phyloP scores from a whole-genome alignment of 257 asterid species.

The Fraxinus americana region DNA sequence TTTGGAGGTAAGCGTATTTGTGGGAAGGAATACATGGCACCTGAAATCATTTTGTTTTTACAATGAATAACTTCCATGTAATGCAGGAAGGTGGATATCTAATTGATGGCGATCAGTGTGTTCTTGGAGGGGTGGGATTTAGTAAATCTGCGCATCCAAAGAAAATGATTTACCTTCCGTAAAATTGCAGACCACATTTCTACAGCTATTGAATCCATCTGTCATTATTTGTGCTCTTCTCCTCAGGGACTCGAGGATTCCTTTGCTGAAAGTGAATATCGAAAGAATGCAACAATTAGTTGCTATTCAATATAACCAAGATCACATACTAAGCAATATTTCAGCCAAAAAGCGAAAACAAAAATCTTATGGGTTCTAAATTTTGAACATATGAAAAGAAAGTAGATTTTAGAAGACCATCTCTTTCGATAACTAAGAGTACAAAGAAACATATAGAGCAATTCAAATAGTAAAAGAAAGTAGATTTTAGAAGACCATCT shows the following conservation, averaged over 20 bases:
- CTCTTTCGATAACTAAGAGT: not conserved
- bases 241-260: slow-evolving; percentile 86
- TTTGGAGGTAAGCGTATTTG: slow-evolving; percentile 92
- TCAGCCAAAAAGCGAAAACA: no score
- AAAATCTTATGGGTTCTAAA: not conserved
- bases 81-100: not conserved
- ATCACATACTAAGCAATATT: not conserved
- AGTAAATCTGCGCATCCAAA: not conserved
- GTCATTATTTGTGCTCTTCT: slow-evolving; percentile 95
- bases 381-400: not conserved
- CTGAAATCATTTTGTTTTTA: slow-evolving; percentile 40
- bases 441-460: no score
- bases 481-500: not conserved
- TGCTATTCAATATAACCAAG: not conserved
- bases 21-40: slow-evolving; percentile 99
- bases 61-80: not conserved
- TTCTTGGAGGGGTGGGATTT: not conserved
- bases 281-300: slow-evolving; percentile 4
- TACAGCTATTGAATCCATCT: slow-evolving; percentile 95
- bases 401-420: not conserved
- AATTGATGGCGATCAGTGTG: not conserved
- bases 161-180: slow-evolving; percentile 71
- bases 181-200: slow-evolving; percentile 92
- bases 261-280: slow-evolving; percentile 61
- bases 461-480: no score